These are phyloP conservation scores for Linderniella brevidens DNA, from an alignment of 257 asterid species.

Conservation along the genomic window DNA sequence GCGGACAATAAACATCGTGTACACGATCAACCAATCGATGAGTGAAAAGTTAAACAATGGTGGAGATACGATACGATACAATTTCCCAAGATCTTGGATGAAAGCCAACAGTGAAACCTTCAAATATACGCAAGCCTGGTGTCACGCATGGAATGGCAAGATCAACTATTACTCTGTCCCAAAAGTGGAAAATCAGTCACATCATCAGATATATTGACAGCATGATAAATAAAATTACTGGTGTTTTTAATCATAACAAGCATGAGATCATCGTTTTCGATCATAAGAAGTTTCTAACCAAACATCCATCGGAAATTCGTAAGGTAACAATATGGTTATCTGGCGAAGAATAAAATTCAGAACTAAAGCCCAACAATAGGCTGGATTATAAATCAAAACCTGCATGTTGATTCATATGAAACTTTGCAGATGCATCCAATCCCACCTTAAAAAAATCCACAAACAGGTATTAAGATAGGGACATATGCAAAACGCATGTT, in stretches of 20 bases:
- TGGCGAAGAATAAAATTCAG: too few relatives aligned
- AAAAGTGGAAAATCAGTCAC: slow-evolving; percentile 13
- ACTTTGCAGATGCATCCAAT: slow-evolving; percentile 92
- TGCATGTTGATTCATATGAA: slow-evolving; percentile 67
- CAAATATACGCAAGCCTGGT: slow-evolving; percentile 71
- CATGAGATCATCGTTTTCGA: too few relatives aligned
- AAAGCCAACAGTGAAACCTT: slow-evolving; percentile 93
- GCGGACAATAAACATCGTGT: slow-evolving; percentile 5
- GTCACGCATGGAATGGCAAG: slow-evolving; percentile 84
- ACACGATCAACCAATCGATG: slow-evolving; percentile 11
- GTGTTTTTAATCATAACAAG: too few relatives aligned
- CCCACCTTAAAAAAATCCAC: slow-evolving; percentile 36
- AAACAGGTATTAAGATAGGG: slow-evolving; percentile 7
- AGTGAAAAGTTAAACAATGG: slow-evolving; percentile 9
- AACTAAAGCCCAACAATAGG: too few relatives aligned
- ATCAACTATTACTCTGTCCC: slow-evolving; percentile 58
- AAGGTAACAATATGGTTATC: too few relatives aligned
- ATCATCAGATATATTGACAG: slow-evolving; percentile 9
- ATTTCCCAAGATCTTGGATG: slow-evolving; percentile 92
- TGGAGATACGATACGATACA: slow-evolving; percentile 25
- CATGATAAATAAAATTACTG: too few relatives aligned
- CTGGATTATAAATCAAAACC: slow-evolving; percentile 18
- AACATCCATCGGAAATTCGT: too few relatives aligned
- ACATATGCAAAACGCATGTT: slow-evolving; percentile 4
- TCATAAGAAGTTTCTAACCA: too few relatives aligned